A percentile compares a stretch with the other conserved stretches of the same genome.
These are phyloP conservation scores for Teratosphaeria zuluensis DNA, from an alignment of 2,329 filamentous ascomycete genomes.

Conservation along the genomic window DNA sequence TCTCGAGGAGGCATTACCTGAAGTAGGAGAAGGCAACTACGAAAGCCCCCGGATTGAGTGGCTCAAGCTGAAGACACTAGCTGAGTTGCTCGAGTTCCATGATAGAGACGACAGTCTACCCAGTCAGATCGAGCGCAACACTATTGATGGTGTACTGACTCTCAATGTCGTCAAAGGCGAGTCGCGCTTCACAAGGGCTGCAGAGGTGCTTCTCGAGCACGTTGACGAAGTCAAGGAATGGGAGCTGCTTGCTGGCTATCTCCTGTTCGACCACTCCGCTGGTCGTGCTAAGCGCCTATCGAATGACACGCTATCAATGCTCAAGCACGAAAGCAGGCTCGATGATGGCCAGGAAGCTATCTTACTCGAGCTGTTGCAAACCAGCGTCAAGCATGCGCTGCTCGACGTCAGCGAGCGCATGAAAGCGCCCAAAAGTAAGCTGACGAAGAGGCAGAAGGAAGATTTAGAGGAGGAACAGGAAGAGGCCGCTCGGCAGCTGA, in stretches of 20 bases:
- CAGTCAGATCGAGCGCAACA: slow-evolving; percentile 36
- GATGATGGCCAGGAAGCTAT: slow-evolving; percentile 70
- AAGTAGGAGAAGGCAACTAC: slow-evolving; percentile 58
- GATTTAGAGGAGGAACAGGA: slow-evolving; percentile 63
- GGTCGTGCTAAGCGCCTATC: slow-evolving; percentile 43
- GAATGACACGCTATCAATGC: slow-evolving; percentile 50
- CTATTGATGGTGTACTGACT: slow-evolving; percentile 30
- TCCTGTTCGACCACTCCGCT: slow-evolving; percentile 79
- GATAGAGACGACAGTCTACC: slow-evolving; percentile 48
- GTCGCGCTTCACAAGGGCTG: slow-evolving; percentile 75
- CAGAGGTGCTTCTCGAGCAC: slow-evolving; percentile 75
- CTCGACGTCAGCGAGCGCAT: slow-evolving; percentile 54
- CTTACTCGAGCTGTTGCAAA: slow-evolving; percentile 76
- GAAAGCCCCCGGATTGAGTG: slow-evolving; percentile 61
- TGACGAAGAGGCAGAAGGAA: slow-evolving; percentile 49
- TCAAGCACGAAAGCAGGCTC: slow-evolving; percentile 65
- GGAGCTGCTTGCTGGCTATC: slow-evolving; percentile 80
- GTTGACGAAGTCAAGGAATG: slow-evolving; percentile 74
- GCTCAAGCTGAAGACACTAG: slow-evolving; percentile 86
- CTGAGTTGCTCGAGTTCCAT: slow-evolving; percentile 72
- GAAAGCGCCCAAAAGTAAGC: slow-evolving; percentile 45
- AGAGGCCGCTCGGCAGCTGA: slow-evolving; percentile 66
- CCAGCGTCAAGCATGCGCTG: slow-evolving; percentile 67
- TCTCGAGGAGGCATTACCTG: slow-evolving; percentile 65
- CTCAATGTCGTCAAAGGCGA: slow-evolving; percentile 59